Percentiles rank a stretch among this genome's conserved stretches.
Evolutionary conservation across 140 eudicot genomes (phyloP).

Genomic region (Bidens hawaiensis): DNA sequence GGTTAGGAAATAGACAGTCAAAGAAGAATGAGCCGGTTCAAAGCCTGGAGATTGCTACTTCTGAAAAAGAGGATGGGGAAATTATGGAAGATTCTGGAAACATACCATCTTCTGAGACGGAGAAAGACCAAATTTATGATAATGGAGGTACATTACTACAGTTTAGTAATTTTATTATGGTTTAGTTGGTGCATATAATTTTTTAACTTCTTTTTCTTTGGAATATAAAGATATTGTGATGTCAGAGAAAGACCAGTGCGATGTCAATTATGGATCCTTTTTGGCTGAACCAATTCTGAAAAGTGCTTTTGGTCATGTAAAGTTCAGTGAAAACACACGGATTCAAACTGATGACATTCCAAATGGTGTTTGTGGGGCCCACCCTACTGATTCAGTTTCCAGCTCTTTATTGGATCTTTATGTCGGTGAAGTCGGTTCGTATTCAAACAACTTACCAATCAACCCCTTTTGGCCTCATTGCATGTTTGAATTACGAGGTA

Average conservation of each 20-base stretch:
- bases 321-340: conserved; percentile 10
- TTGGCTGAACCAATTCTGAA: conserved; percentile 40
- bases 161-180: background rate
- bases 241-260: conserved; percentile 18
- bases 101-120: conserved; percentile 20
- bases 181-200: conserved; percentile 1
- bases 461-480: conserved; percentile 82
- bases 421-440: conserved; percentile 44
- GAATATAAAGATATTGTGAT: conserved; percentile 23
- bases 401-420: conserved; percentile 23
- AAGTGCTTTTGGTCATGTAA: conserved; percentile 48
- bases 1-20: conserved; percentile 36
- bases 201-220: background rate
- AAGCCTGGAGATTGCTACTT: conserved; percentile 19
- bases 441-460: conserved; percentile 43
- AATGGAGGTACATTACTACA: conserved; percentile 35
- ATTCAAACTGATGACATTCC: conserved; percentile 9
- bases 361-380: conserved; percentile 18
- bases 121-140: conserved; percentile 28
- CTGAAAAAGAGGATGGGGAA: conserved; percentile 36
- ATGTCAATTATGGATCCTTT: conserved; percentile 22
- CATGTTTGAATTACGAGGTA: conserved; percentile 79
- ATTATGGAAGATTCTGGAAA: conserved; percentile 23
- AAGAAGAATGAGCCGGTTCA: conserved; percentile 26
- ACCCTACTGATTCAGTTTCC: conserved; percentile 15